phyloP scores from a whole-genome alignment of 2,329 filamentous ascomycete species.

The Gaeumannomyces sp. region DNA sequence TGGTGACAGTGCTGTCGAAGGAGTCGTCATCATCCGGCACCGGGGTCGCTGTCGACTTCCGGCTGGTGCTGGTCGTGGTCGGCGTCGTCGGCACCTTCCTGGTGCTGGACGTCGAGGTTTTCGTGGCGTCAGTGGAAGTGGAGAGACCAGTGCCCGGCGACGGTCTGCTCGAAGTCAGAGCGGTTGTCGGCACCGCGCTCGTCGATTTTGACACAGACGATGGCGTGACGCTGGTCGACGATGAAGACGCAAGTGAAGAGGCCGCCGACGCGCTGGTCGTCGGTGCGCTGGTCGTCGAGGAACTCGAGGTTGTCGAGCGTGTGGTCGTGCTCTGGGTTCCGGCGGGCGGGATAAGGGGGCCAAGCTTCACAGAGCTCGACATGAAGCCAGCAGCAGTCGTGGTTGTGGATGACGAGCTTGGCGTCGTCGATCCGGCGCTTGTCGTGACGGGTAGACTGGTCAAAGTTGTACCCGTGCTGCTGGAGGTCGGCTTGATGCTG shows the following conservation, averaged over 20 bases:
- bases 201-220: not conserved
- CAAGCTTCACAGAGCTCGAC: not conserved
- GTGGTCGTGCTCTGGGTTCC: not conserved
- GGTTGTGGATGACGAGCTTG: not conserved
- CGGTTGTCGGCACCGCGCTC: not conserved
- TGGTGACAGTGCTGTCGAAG: constrained; percentile 27
- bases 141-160: not conserved
- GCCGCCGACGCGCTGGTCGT: not conserved
- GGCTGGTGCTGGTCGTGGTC: not conserved
- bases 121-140: not conserved
- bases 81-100: not conserved
- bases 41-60: not conserved
- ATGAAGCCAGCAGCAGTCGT: not conserved
- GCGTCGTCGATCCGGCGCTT: no score
- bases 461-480: not conserved
- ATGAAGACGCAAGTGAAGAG: no score
- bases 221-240: not conserved
- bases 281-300: not conserved
- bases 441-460: not conserved
- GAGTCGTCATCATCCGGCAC: constrained; percentile 20
- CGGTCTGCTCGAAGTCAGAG: not conserved
- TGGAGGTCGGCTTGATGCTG: not conserved
- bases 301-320: not conserved
- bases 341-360: not conserved
- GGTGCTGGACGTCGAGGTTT: no score